These are phyloP conservation scores for Calocera viscosa DNA, from an alignment of 768 basidiomycete species.

Conservation along the genomic window DNA sequence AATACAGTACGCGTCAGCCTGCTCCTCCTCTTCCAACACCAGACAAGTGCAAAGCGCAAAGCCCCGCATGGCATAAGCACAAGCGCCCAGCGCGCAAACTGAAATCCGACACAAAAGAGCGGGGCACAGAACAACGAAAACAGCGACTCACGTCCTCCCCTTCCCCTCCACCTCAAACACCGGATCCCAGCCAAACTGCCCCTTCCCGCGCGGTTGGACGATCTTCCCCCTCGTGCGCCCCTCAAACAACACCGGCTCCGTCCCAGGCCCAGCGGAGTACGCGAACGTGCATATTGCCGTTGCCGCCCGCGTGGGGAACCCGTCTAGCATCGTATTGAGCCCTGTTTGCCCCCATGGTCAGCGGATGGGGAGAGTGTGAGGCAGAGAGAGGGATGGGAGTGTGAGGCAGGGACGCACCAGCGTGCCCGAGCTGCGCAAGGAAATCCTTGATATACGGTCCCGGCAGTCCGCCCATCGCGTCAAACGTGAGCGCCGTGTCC, in stretches of 20 bases:
- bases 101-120: background rate
- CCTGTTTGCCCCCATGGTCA: slow-evolving; percentile 31
- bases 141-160: slow-evolving; percentile 52
- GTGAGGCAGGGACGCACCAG: slow-evolving; percentile 38
- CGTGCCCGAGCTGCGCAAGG: slow-evolving; percentile 66
- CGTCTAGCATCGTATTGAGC: slow-evolving; percentile 68
- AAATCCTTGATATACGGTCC: slow-evolving; percentile 98
- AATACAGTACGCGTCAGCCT: too few relatives aligned
- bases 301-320: slow-evolving; percentile 65
- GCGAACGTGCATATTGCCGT: slow-evolving; percentile 94
- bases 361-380: too few relatives aligned
- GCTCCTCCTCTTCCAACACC: too few relatives aligned
- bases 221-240: slow-evolving; percentile 83
- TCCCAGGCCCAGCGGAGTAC: slow-evolving; percentile 71
- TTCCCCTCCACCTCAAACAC: slow-evolving; percentile 67
- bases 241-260: slow-evolving; percentile 68
- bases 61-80: background rate
- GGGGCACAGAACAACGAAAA: slow-evolving; percentile 1
- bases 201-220: slow-evolving; percentile 68
- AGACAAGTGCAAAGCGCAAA: too few relatives aligned
- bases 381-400: too few relatives aligned
- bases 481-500: slow-evolving; percentile 88
- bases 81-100: background rate
- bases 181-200: slow-evolving; percentile 83
- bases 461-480: slow-evolving; percentile 79